Conservation (phyloP, 2,329 filamentous ascomycete species). For the Penicillium sp. region DNA sequence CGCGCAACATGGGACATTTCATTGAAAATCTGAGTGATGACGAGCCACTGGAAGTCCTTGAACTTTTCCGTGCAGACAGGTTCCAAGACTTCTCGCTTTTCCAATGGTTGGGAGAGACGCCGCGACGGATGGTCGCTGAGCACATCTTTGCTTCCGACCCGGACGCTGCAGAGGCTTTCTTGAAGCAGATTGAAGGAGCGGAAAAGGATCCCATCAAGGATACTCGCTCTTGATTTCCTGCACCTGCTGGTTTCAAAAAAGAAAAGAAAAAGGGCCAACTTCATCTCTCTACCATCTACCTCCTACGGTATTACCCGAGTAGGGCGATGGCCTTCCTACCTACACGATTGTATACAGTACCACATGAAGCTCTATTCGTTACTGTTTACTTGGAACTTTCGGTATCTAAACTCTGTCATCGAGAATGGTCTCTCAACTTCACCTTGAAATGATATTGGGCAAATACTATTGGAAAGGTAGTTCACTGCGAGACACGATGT, state of each 20-base stretch:
- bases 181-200: slow-evolving; percentile 62
- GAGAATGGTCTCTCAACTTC: too few species aligned
- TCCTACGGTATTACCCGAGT: not conserved
- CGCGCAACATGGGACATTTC: slow-evolving; percentile 74
- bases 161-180: slow-evolving; percentile 63
- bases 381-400: too few species aligned
- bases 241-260: too few species aligned
- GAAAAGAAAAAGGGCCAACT: too few species aligned
- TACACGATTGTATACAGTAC: too few species aligned
- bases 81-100: slow-evolving; percentile 74
- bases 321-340: not conserved
- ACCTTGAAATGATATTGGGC: too few species aligned
- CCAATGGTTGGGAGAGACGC: slow-evolving; percentile 75
- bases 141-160: slow-evolving; percentile 65
- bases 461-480: too few species aligned
- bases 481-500: too few species aligned
- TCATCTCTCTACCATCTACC: not conserved
- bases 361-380: too few species aligned
- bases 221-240: not conserved
- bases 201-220: slow-evolving; percentile 44
- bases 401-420: too few species aligned
- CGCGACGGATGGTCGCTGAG: slow-evolving; percentile 54
- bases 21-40: slow-evolving; percentile 73
- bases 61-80: slow-evolving; percentile 70
- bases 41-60: slow-evolving; percentile 71